Conservation (phyloP, 75 land plant genomes). For the Pinus albicaulis region DNA sequence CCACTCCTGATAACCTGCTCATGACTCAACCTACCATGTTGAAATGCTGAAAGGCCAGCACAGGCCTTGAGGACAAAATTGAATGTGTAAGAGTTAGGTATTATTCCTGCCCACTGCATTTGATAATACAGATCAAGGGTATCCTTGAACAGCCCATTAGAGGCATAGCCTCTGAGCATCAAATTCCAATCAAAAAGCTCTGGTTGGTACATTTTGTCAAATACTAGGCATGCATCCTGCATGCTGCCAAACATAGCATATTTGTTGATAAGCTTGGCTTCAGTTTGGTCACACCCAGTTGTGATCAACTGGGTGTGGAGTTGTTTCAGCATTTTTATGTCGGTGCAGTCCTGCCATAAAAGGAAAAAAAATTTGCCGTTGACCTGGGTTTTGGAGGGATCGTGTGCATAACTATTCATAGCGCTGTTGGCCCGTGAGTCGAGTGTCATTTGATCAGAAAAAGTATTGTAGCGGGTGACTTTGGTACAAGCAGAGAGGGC, state of each 20-base stretch:
- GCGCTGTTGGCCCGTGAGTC: too few relatives aligned
- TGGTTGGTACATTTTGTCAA: slow-evolving; percentile 3
- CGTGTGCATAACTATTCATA: too few relatives aligned
- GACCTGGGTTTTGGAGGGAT: too few relatives aligned
- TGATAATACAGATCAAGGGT: slow-evolving; percentile 23
- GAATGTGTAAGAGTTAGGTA: slow-evolving; percentile 25
- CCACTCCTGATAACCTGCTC: slow-evolving; percentile 11
- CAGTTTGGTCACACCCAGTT: neutral
- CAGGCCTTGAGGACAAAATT: slow-evolving; percentile 32
- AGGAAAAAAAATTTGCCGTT: too few relatives aligned
- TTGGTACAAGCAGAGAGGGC: too few relatives aligned
- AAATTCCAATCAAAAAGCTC: slow-evolving; percentile 29
- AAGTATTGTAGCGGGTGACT: too few relatives aligned
- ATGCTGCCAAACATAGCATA: neutral
- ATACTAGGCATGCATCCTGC: slow-evolving; percentile 1
- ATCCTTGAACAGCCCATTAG: slow-evolving; percentile 16
- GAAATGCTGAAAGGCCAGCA: neutral
- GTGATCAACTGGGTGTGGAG: too few relatives aligned
- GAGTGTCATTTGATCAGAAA: too few relatives aligned
- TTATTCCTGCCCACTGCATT: slow-evolving; percentile 17
- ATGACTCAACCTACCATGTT: slow-evolving; percentile 26
- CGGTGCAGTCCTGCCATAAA: too few relatives aligned
- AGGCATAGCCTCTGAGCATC: slow-evolving; percentile 36
- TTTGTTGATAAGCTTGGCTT: neutral
- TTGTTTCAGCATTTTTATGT: too few relatives aligned